phyloP scores from a whole-genome alignment of 2,329 filamentous ascomycete genomes.

The Xylogone sp. region DNA sequence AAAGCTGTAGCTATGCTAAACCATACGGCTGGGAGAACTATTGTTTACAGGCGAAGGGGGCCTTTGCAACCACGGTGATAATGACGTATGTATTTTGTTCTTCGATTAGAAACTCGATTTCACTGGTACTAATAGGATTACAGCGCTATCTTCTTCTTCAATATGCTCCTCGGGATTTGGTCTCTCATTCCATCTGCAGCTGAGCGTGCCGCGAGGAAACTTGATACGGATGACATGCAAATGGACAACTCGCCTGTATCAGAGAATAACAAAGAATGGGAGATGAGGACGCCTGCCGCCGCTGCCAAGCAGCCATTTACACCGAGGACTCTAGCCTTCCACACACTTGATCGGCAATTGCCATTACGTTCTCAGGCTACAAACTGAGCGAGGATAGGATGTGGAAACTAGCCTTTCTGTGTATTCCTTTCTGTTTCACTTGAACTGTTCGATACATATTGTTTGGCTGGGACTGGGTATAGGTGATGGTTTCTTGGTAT shows the following conservation, averaged over 20 bases:
- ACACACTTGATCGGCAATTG: conserved; percentile 56
- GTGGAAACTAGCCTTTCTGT: not conserved
- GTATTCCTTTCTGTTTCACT: not conserved
- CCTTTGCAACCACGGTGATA: conserved; percentile 59
- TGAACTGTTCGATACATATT: not conserved
- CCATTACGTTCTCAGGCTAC: conserved; percentile 37
- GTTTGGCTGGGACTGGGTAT: too few relatives aligned
- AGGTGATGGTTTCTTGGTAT: not conserved
- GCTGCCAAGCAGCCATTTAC: conserved; percentile 49
- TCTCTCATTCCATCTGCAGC: conserved; percentile 39
- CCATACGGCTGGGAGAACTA: conserved; percentile 49
- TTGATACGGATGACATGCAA: conserved; percentile 43
- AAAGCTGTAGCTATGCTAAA: conserved; percentile 61
- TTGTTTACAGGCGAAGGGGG: conserved; percentile 65
- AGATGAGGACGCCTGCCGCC: conserved; percentile 49
- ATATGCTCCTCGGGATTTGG: conserved; percentile 56
- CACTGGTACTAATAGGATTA: conserved; percentile 5
- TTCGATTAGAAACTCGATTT: conserved; percentile 1
- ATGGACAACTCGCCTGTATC: conserved; percentile 30
- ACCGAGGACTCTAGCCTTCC: conserved; percentile 64
- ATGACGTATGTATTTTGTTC: conserved; percentile 57
- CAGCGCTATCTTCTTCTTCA: conserved; percentile 58
- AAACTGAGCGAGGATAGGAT: not conserved
- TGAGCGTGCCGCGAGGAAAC: conserved; percentile 45
- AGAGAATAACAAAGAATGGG: conserved; percentile 45